A percentile compares a stretch with the other conserved stretches of the same genome.
phyloP scores from a whole-genome alignment of 2,329 filamentous ascomycete species.

The Trichoderma polysporum region DNA sequence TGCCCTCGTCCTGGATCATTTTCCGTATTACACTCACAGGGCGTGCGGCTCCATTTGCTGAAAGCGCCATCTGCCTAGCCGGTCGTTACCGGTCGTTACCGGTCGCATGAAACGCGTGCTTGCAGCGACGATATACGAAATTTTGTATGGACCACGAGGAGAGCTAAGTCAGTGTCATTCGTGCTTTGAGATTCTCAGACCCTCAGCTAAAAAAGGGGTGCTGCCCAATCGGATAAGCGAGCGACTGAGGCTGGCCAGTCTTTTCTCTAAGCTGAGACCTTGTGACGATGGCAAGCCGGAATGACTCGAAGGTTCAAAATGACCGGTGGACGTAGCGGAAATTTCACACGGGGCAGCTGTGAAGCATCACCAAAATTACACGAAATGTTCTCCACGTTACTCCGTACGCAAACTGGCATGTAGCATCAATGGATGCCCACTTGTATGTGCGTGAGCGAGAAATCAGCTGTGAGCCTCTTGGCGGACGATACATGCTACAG shows the following conservation, averaged over 20 bases:
- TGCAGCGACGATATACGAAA: neutral
- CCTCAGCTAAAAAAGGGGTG: neutral
- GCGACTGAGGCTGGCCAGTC: neutral
- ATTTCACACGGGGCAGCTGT: neutral
- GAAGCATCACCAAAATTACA: neutral
- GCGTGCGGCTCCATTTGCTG: neutral
- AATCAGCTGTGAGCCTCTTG: neutral
- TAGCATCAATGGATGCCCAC: neutral
- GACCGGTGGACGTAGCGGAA: neutral
- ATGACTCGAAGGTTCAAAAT: neutral
- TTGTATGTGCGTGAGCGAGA: neutral
- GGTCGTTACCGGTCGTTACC: slow-evolving; percentile 14
- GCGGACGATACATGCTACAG: neutral
- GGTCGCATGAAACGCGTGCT: neutral
- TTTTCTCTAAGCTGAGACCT: neutral
- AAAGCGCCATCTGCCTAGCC: neutral
- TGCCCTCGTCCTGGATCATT: neutral
- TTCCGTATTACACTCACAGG: slow-evolving; percentile 1
- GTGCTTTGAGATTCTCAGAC: neutral
- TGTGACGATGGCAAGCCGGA: neutral
- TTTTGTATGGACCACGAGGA: slow-evolving; percentile 8
- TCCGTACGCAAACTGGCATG: neutral
- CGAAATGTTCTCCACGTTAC: neutral
- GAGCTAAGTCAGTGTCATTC: neutral
- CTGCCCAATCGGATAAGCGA: slow-evolving; percentile 4